These are phyloP conservation scores for Blastobotrys apis DNA, from an alignment of 1,139 yeast genomes.

Conservation along the genomic window DNA sequence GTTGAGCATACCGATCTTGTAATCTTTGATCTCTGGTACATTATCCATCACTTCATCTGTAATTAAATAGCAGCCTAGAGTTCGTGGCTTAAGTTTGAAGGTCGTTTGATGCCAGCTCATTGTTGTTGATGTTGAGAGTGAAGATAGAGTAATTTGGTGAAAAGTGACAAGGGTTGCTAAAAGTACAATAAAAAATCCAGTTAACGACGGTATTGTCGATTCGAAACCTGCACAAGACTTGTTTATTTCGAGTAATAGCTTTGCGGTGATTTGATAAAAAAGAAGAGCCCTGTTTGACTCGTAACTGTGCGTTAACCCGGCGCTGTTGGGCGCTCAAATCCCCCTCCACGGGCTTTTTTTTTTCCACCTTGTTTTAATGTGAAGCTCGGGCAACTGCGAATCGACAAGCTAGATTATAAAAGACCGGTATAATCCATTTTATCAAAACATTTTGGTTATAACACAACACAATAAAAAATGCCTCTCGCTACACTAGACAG, in stretches of 20 bases:
- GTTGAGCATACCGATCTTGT: slow-evolving; percentile 60
- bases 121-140: slow-evolving; percentile 1
- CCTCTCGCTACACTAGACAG: slow-evolving; percentile 27
- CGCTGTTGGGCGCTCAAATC: neutral
- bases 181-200: too few relatives aligned
- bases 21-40: slow-evolving; percentile 57
- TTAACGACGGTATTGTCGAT: too few relatives aligned
- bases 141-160: too few relatives aligned
- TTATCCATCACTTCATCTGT: slow-evolving; percentile 57
- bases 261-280: too few relatives aligned
- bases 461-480: slow-evolving; percentile 18
- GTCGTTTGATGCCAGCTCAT: slow-evolving; percentile 42
- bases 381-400: slow-evolving; percentile 1
- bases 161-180: too few relatives aligned
- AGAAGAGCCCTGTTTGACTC: too few relatives aligned
- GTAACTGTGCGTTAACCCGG: too few relatives aligned
- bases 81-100: slow-evolving; percentile 52
- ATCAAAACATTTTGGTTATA: neutral
- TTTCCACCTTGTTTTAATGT: too few relatives aligned
- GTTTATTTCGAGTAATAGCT: too few relatives aligned
- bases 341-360: neutral
- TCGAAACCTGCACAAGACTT: too few relatives aligned
- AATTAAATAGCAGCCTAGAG: slow-evolving; percentile 66
- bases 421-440: too few relatives aligned
- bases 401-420: too few relatives aligned